Evolutionary conservation across 805 yeast genomes (phyloP).

Genomic region (Spathaspora arborariae): DNA sequence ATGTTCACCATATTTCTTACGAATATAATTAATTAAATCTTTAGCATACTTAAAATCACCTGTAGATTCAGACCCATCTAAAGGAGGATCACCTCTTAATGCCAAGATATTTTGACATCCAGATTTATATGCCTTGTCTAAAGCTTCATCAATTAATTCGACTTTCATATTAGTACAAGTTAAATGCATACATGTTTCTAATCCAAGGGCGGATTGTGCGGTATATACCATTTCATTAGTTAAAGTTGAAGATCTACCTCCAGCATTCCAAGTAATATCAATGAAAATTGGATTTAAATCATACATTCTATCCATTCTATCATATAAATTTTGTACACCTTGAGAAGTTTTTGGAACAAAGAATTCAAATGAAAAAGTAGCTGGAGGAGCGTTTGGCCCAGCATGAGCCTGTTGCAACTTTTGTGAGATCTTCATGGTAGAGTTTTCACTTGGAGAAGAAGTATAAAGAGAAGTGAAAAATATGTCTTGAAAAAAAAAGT

Average conservation of each 20-base stretch:
- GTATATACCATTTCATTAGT: constrained; percentile 92
- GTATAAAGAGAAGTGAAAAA: neutral
- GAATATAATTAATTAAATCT: constrained; percentile 78
- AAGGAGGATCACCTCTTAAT: constrained; percentile 92
- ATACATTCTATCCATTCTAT: constrained; percentile 97
- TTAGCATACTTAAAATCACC: constrained; percentile 88
- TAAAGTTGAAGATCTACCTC: constrained; percentile 78
- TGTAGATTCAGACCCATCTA: constrained; percentile 65
- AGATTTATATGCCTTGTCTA: constrained; percentile 76
- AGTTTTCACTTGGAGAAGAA: neutral
- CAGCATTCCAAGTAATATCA: constrained; percentile 98
- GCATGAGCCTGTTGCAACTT: constrained; percentile 42
- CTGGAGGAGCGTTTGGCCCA: constrained; percentile 35
- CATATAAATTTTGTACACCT: constrained; percentile 94
- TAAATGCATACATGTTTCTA: constrained; percentile 97
- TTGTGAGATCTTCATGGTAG: constrained; percentile 37
- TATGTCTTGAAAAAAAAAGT: neutral
- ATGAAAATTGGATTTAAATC: constrained; percentile 85
- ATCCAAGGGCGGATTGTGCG: constrained; percentile 82
- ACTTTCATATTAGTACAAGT: constrained; percentile 95
- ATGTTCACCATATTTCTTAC: constrained; percentile 74
- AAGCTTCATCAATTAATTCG: constrained; percentile 76
- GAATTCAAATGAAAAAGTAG: constrained; percentile 94
- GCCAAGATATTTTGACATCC: constrained; percentile 97
- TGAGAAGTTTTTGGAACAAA: constrained; percentile 97